Evolutionary conservation across 192 early-diverging fungal species (phyloP), one percentile per base, ranked within the genome.

Genomic region (Backusella australiensis): DNA sequence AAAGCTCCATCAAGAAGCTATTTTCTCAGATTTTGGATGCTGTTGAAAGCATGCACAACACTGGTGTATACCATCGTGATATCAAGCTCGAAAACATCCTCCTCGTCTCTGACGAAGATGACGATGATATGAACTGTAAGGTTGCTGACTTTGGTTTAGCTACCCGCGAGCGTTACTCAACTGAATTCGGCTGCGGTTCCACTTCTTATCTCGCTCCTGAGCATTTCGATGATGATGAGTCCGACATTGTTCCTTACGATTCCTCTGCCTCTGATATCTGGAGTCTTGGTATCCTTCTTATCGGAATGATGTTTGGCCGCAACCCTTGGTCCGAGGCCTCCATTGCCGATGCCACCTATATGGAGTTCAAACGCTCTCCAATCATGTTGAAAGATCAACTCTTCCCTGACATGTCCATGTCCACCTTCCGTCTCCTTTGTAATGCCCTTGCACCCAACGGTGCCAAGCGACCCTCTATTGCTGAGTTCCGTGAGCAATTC

Each of bases 101-200:
- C 26, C 73, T 83, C 21, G 73, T 75, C 19, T 75, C 66, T 38
- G 76, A 87, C 52, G 78, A 81, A 19, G 53, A 69, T 29, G 66
- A 67, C 8, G 29, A 73, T 9, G 69, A 72, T 26, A 21, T 78
- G 21, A 74, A 53, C 9, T 80, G 73, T 69, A 95, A 95, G 80
- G 84, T 98, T n/a, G 93, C 94, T 6, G 96, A 98, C 80, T 98
- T 98, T 89, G 96, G 96, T n/a, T 89, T 98, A 23, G 91, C 96
- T 26, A 98, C 96, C 6, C 86, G 85, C 78, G 86, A 93, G 34
- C 79, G 84, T 26, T 86, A 85, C 78, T 95, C 94, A 17, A 81
- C 86, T 34, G 96, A 97, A 56, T 91, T 95, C 38, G 95, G 96
- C 9, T 96, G 95, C 77, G 96, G 96, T 8, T 92, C 90, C 52